A percentile compares a stretch with the other conserved stretches of the same genome.
These are phyloP conservation scores for Laguncularia racemosa DNA, from an alignment of 345 rosid genomes.

Conservation along the genomic window DNA sequence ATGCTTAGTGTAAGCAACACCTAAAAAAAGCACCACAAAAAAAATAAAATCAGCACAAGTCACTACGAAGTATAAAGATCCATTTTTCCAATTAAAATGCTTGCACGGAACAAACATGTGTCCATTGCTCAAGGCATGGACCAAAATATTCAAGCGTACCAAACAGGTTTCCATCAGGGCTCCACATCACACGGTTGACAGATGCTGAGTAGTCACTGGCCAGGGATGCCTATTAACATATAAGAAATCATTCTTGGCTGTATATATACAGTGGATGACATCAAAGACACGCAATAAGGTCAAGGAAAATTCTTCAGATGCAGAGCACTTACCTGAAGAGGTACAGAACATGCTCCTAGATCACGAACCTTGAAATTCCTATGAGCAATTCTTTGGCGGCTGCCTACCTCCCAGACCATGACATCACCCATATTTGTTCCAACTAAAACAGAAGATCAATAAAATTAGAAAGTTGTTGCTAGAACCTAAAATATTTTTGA, in stretches of 20 bases:
- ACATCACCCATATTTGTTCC: constrained; percentile 77
- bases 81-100: constrained; percentile 4
- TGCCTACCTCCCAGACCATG: constrained; percentile 67
- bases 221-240: constrained; percentile 40
- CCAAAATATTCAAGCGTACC: constrained; percentile 33
- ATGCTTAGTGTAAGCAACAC: constrained; percentile 85
- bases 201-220: constrained; percentile 49
- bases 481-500: background rate
- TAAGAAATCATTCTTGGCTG: background rate
- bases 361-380: constrained; percentile 69
- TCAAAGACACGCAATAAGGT: constrained; percentile 5
- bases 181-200: constrained; percentile 81
- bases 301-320: constrained; percentile 6
- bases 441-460: constrained; percentile 32
- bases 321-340: constrained; percentile 48
- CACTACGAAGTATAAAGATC: background rate
- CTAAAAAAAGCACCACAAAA: constrained; percentile 27
- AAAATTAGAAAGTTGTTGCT: constrained; percentile 4
- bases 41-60: constrained; percentile 3
- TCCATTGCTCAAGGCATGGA: background rate
- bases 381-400: constrained; percentile 47
- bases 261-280: background rate
- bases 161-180: constrained; percentile 76
- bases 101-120: background rate
- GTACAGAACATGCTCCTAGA: constrained; percentile 39